Conservation (phyloP, 495 filamentous ascomycete species). For the Evernia prunastri region DNA sequence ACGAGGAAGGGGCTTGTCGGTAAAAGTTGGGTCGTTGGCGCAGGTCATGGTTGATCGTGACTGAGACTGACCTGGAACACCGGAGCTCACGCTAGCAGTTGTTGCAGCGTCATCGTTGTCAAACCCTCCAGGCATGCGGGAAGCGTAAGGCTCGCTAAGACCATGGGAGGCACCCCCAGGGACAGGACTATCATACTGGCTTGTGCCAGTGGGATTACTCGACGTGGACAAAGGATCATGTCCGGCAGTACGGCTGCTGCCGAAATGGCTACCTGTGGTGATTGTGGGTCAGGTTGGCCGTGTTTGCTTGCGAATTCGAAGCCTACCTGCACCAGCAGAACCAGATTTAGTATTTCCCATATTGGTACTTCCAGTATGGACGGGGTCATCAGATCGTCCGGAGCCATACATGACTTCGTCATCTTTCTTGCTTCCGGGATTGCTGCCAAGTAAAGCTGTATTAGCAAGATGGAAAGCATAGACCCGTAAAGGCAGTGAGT, state of each 20-base stretch:
- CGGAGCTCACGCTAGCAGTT: slow-evolving; percentile 43
- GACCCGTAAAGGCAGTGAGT: slow-evolving; percentile 1
- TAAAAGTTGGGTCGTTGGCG: slow-evolving; percentile 32
- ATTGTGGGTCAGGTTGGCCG: background rate
- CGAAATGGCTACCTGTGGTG: slow-evolving; percentile 24
- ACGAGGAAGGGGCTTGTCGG: slow-evolving; percentile 45
- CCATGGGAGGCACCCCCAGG: slow-evolving; percentile 8
- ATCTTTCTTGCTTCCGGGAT: slow-evolving; percentile 37
- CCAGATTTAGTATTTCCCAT: slow-evolving; percentile 5
- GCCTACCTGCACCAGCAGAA: slow-evolving; percentile 26
- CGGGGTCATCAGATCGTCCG: slow-evolving; percentile 28
- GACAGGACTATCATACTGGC: background rate
- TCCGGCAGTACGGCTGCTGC: slow-evolving; percentile 18
- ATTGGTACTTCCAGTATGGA: slow-evolving; percentile 26
- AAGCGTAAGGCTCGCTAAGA: slow-evolving; percentile 17
- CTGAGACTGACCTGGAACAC: slow-evolving; percentile 37
- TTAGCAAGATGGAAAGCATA: slow-evolving; percentile 15
- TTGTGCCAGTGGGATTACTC: slow-evolving; percentile 15
- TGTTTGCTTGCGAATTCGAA: too few relatives aligned
- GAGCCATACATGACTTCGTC: slow-evolving; percentile 36
- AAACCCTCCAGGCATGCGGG: slow-evolving; percentile 26
- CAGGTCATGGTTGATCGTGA: slow-evolving; percentile 24
- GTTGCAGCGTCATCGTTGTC: slow-evolving; percentile 27
- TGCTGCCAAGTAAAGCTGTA: slow-evolving; percentile 22
- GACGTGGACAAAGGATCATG: slow-evolving; percentile 19